Evolutionary conservation across 192 early-diverging fungal species (phyloP), one percentile per base, ranked within the genome.

Genomic region (Entophlyctis luteolus): DNA sequence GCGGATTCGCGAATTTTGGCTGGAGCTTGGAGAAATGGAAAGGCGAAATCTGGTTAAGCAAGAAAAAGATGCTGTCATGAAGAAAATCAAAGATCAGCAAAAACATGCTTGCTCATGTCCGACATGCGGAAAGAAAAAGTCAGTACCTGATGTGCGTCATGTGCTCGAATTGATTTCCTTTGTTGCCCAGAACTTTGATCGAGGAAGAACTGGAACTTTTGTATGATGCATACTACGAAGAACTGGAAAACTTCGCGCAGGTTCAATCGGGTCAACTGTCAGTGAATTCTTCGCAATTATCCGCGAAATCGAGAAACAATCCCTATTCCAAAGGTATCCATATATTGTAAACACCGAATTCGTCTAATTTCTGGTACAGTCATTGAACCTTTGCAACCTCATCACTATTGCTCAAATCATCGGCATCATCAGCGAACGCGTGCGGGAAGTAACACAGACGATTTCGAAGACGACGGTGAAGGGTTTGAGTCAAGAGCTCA

Each of bases 1-100:
- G 58, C 81, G 88, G 45, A 91, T 93, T 65, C 79, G 90, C 36
- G 89, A 91, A 59, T 93, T 92, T 73, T 93, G 91, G 91, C 76
- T 91, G 52, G 84, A 87, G 35, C 76, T 93, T 6, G 82, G 86
- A 28, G 91, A 93, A 72, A 86, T 89, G 33, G 90, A 93, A 58
- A 77, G 91, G 32, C 77, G 87, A 45, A 80, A 79, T 31, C 78
- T 93, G n/a, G 89, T 93, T 18, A 88, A 90, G 60, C 84, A 90
- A 5, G 91, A 93, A 70, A 91, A 91, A 66, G 91, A 93, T 63
- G 87, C 89, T 16, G 91, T 93, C 18, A 71, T 93, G 47, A 86
- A 84, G 71, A 93, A 92, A 76, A 91, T 93, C 87, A 91, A 92
- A 78, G 91, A 93, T 62, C 90, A 93, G 71, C 89, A 92, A 71